Evolutionary conservation across 2,329 filamentous ascomycete species (phyloP).

Genomic region (Meredithiella fracta): DNA sequence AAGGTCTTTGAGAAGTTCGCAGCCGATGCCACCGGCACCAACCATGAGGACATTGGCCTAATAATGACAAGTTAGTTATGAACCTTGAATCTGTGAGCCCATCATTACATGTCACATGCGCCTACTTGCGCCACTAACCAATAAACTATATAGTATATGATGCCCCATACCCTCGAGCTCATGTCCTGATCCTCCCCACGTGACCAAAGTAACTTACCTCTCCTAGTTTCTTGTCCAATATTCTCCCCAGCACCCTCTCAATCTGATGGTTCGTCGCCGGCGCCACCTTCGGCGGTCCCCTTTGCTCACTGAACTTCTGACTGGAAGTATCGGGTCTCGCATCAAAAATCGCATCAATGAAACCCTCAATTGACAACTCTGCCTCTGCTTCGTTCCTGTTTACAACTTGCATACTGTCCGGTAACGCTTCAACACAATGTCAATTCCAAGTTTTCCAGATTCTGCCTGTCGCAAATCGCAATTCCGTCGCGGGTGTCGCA

Average conservation of each 20-base stretch:
- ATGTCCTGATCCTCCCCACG: too few relatives aligned
- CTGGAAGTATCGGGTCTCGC: background rate
- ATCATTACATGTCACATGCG: conserved; percentile 1
- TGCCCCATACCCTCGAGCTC: too few relatives aligned
- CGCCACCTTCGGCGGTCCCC: background rate
- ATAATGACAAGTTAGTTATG: background rate
- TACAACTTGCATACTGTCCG: background rate
- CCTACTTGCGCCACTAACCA: background rate
- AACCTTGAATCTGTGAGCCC: background rate
- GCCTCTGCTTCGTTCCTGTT: background rate
- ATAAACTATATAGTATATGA: too few relatives aligned
- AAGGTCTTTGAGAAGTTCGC: conserved; percentile 92
- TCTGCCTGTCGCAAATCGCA: background rate
- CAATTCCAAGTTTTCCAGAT: background rate
- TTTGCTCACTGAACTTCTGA: background rate
- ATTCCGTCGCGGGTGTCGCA: background rate
- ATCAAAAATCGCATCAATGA: background rate
- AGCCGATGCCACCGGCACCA: conserved; percentile 91
- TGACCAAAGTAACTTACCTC: background rate
- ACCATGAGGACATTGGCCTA: conserved; percentile 85
- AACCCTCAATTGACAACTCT: background rate
- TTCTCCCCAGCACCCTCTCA: background rate
- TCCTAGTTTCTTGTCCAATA: background rate
- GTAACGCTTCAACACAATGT: background rate
- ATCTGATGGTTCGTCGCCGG: background rate